Evolutionary conservation across 306 rosid species (phyloP), one percentile per base, ranked within the genome.

Genomic region (Fagus crenata): DNA sequence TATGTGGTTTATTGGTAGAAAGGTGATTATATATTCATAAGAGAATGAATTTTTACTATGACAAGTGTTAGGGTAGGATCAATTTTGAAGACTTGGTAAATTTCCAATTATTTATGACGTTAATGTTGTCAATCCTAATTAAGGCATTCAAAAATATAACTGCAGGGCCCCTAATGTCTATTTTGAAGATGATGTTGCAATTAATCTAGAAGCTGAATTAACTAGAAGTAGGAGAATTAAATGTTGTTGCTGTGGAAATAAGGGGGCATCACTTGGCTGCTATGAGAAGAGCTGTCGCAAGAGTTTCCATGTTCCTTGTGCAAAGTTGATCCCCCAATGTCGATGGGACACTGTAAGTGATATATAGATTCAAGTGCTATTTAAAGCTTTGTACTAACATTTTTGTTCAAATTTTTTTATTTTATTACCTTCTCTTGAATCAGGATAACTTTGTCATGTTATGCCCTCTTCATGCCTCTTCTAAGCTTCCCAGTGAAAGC

Each of bases 131-230:
- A 28, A 9, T 53, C 46, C 39, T 22, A 73, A 56, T 74, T 78
- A 65, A 72, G 73, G 36, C 53, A 72, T 70, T 81, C 18, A 37
- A 71, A 39, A 81, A 77, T 43, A 53, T 39, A 41, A 72, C 49
- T 65, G 71, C 90, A 95, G 97, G 98, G 93, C 98, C 74, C 98
- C 98, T 49, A 90, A 95, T 74, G 97, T 92, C 55, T 95, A 92
- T 77, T 92, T 95, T 63, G 89, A 88, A 69, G 92, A 84, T 40
- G 96, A 87, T 70, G 78, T 67, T 79, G 97, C 97, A 55, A 73
- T 83, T 33, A 95, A 92, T 86, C 97, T 95, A 65, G 98, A 95
- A 81, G 93, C 91, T 75, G 98, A 95, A 80, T 74, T 90, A 71
- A 80, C 80, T 67, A 95, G 98, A 87, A 95, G 98, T 78, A 85